Base-by-base conservation (phyloP, 164 flowering plant genomes). In the Houttuynia cordata region DNA sequence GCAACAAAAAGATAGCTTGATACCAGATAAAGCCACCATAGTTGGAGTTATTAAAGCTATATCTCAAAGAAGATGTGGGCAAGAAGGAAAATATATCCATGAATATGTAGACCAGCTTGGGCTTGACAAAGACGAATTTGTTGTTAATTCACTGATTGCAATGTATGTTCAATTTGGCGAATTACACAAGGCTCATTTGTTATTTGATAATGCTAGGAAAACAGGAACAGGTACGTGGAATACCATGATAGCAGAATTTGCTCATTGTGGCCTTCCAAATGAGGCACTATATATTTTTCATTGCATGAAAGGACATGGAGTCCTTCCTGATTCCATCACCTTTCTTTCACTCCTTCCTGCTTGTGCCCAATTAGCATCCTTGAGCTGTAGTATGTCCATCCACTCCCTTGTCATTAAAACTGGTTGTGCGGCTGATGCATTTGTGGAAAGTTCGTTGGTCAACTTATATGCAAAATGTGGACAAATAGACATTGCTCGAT, bases 11-110 rank as follows among this genome's bases (percentile, higher is more conserved):
- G 59, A 45, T 24, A 41, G 41, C 34, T 7, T 63, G 42, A n/a
- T 41, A 1, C 66, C 66, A 25, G 66, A 63, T 56, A 53, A 52
- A n/a, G 57, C 60, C 52, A 42, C 66, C 23, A 3, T 63, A 51
- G 66, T 63, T 34, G 60, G 59, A 17, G 53, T 63, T 56, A 45
- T 45, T 42, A 17, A 63, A 14, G 60, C 66, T 22, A 42, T 55
- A 55, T 63, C 60, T 56, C 53, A 24, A 52, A 63, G 66, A 55
- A 53, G 66, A 25, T 24, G 19, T 24, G 42, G 25, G 24, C 10
- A 9, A 55, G 66, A 63, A 63, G 60, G 66, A 63, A 63, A 63
- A 20, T 56, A 45, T 10, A 63, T 63, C 19, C 60, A 63, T 47
- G 66, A 56, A 21, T 63, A 42, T 45, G 66, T 23, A 12, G 30